Evolutionary conservation across 257 asterid species (phyloP), one percentile per base, ranked within the genome.

Genomic region (Coffea canephora): DNA sequence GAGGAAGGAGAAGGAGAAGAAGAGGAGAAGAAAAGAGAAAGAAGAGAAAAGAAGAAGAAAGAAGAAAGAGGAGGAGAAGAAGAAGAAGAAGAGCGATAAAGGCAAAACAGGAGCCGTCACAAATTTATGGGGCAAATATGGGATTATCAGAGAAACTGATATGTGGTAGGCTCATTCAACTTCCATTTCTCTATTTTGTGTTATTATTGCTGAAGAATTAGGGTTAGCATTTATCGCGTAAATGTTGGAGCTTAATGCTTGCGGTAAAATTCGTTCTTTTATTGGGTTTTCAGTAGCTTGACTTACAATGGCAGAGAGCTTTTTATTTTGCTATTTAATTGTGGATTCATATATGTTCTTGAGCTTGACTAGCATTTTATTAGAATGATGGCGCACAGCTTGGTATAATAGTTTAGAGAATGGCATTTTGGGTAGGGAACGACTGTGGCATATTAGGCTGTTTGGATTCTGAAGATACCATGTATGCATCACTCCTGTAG

Each of bases 141-240:
- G 99, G 52, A 94, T 94, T 48, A 95, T 93, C 86, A 88, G 90
- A 84, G 99, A 95, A 82, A 92, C 99, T 87, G 99, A 95, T 88
- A 92, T 95, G 99, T 94, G 99, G 99, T 95, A 88, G 41, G 79
- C 36, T 3, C 49, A 54, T 69, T 55, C 27, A 46, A 74, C 52
- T 9, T 49, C 50, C 0, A 12, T 25, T 21, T 34, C 8, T 66
- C 2, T 19, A 1, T 23, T 39, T 64, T 75, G 43, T 13, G 2
- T 10, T 16, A 46, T 78, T 64, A 23, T 69, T 43, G 55, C 16
- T 59, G n/a, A 27, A 59, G 66, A 65, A 76, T 13, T 76, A 14
- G 41, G 34, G 54, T 72, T 72, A 18, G 23, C 19, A 8, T 23
- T 39, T 39, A 39, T 39, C 43, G 43, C 43, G 5, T 39, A 4